A percentile compares a stretch with the other conserved stretches of the same genome.
Conservation (phyloP, 2,329 filamentous ascomycete genomes). For the Magnaporthales sp. region DNA sequence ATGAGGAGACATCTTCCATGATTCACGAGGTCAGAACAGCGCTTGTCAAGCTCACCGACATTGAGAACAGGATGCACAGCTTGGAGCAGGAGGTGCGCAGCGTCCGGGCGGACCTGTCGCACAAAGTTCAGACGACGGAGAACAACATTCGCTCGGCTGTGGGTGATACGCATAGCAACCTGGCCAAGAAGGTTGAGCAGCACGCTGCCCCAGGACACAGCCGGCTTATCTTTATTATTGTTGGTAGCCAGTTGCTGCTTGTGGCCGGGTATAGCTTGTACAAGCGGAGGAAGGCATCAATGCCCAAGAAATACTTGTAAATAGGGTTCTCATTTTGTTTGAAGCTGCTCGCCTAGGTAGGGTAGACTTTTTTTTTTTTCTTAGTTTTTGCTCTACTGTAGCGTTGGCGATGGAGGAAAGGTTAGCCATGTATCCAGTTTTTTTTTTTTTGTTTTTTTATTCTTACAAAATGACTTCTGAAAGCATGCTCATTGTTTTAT, state of each 20-base stretch:
- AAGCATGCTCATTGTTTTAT: neutral
- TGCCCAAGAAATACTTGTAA: conserved; percentile 87
- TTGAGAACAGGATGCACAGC: conserved; percentile 36
- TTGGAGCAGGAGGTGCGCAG: conserved; percentile 51
- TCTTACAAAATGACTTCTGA: neutral
- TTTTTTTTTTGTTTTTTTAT: neutral
- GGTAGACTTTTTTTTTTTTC: too few relatives aligned
- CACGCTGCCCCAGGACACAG: conserved; percentile 40
- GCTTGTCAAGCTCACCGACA: conserved; percentile 33
- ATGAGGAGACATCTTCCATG: conserved; percentile 42
- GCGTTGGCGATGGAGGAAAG: neutral
- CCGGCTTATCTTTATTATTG: conserved; percentile 56
- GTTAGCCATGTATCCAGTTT: neutral
- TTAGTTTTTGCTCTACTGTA: neutral
- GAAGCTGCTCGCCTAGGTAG: neutral
- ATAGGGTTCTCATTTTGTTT: neutral
- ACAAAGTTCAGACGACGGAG: conserved; percentile 41
- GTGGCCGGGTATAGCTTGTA: conserved; percentile 64
- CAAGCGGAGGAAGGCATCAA: conserved; percentile 65
- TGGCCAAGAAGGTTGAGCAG: conserved; percentile 36
- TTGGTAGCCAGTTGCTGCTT: conserved; percentile 66
- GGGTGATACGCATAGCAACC: conserved; percentile 33
- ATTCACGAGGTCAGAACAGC: conserved; percentile 37
- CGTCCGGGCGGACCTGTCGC: conserved; percentile 45
- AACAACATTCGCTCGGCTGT: conserved; percentile 43